Evolutionary conservation across 345 rosid species (phyloP), one percentile per base, ranked within the genome.

Genomic region (Physaria fendleri): DNA sequence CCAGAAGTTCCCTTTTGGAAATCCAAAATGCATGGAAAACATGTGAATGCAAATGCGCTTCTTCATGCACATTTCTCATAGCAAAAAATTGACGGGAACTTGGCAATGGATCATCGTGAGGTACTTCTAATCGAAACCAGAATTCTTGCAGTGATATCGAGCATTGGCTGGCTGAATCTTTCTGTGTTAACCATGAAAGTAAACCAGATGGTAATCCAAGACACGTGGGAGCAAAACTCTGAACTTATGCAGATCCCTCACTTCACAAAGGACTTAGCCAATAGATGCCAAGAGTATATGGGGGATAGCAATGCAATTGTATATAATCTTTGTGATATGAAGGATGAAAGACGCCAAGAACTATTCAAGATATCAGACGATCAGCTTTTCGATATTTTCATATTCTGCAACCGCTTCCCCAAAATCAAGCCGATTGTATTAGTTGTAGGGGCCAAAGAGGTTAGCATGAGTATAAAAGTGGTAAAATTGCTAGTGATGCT

Each of bases 161-260:
- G 90, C 71, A 88, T 72, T 45, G 98, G 95, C 11, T 88, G 97
- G 95, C 79, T 92, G 65, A 79, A 79, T 76, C 95, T 81, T 72
- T 93, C 97, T 21, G 83, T 92, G 44, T 74, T 92, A 68, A 91
- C 93, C 1, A 92, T 86, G 95, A 93, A 88, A 73, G 82, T 82
- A 46, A 85, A 90, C 79, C 96, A 92, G 70, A 92, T 92, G 98
- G 88, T 86, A 74, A 85, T 95, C 7, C 97, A 92, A 59, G 95
- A 88, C 64, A 81, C 88, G 83, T 88, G 98, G 98, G 96, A 92
- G 78, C 85, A 88, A 20, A 95, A 86, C 72, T 80, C 97, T 11
- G 79, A 86, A 87, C 98, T 88, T 56, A 72, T 86, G 38, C 93
- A 88, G 81, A 87, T 92, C 59, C 97, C 95, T n/a, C 87, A 92